Base-by-base conservation (phyloP, 2,329 filamentous ascomycete species). In the Cercospora brassicicola region DNA sequence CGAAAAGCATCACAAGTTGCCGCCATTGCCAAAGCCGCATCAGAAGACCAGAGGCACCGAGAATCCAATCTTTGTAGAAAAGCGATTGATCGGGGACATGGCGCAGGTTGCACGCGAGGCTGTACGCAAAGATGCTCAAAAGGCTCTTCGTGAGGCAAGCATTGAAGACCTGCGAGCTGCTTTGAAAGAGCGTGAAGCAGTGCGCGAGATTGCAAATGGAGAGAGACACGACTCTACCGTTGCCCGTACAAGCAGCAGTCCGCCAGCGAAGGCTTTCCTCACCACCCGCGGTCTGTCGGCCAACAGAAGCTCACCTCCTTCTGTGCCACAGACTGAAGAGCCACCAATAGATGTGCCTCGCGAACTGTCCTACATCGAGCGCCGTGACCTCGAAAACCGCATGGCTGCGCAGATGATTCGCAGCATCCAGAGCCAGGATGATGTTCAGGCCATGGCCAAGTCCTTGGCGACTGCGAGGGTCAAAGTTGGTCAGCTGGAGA, bases 281-380 rank as follows among this genome's bases (percentile, higher is more conserved):
- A 7, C 45, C 45, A 36, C 11, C 15, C 10, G 36, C 48, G 8
- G 45, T 36, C 6, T 18, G 6, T 48, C 20, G 28, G 23, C 61
- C 10, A 51, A n/a, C 33, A 20, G 55, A 26, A 51, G 4, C 64
- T 42, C 15, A 42, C 60, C 39, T 57, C 4, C 11, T 15, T 57
- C 53, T 18, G 53, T n/a, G 15, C 26, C 26, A n/a, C 53, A 15
- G 26, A 9, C 6, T 18, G 20, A 18, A n/a, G 68, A 70, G 15
- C 7, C 36, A 15, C 59, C 59, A 48, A 61, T 61, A n/a, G 36
- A 42, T n/a, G 64, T 72, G 6, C 71, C 71, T 11, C 64, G 67
- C 9, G 62, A 71, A 1, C 66, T 72, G 67, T 64, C 67, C n/a
- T 71, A 68, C 64, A 70, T 71, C 59, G 69, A 72, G 39, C 71